Conservation (phyloP, 192 early-diverging fungal species). For the Coemansia sp. region DNA sequence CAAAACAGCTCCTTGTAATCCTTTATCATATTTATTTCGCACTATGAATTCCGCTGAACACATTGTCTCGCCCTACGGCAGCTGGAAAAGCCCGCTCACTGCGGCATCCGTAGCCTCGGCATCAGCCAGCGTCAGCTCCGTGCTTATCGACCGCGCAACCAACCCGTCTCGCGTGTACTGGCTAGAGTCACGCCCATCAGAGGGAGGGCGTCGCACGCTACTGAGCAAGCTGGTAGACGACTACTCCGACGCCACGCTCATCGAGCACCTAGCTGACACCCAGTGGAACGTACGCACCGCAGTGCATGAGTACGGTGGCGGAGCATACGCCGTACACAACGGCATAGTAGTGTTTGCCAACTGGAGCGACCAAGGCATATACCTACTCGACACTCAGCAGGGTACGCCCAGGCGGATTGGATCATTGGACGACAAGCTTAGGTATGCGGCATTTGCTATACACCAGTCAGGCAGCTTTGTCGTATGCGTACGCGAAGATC, state of each 20-base stretch:
- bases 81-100: slow-evolving; percentile 48
- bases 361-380: slow-evolving; percentile 60
- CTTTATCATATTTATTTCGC: neutral
- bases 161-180: slow-evolving; percentile 45
- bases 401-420: slow-evolving; percentile 47
- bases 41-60: neutral
- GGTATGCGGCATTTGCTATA: slow-evolving; percentile 70
- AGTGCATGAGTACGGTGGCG: slow-evolving; percentile 83
- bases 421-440: slow-evolving; percentile 47
- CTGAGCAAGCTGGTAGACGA: slow-evolving; percentile 40
- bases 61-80: slow-evolving; percentile 36
- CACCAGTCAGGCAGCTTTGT: slow-evolving; percentile 60
- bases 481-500: slow-evolving; percentile 73
- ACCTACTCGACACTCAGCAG: slow-evolving; percentile 50
- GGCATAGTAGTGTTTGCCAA: slow-evolving; percentile 68
- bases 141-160: slow-evolving; percentile 29
- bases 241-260: slow-evolving; percentile 22
- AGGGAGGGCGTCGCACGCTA: slow-evolving; percentile 40
- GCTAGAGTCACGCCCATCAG: slow-evolving; percentile 46
- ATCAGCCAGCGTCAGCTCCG: slow-evolving; percentile 19
- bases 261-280: slow-evolving; percentile 34
- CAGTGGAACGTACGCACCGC: slow-evolving; percentile 66
- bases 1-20: too few species aligned
- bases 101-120: slow-evolving; percentile 34
- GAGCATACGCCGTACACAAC: slow-evolving; percentile 60